A percentile compares a stretch with the other conserved stretches of the same genome.
These are phyloP conservation scores for Sedum album DNA, from an alignment of 164 flowering plant genomes.

Conservation along the genomic window DNA sequence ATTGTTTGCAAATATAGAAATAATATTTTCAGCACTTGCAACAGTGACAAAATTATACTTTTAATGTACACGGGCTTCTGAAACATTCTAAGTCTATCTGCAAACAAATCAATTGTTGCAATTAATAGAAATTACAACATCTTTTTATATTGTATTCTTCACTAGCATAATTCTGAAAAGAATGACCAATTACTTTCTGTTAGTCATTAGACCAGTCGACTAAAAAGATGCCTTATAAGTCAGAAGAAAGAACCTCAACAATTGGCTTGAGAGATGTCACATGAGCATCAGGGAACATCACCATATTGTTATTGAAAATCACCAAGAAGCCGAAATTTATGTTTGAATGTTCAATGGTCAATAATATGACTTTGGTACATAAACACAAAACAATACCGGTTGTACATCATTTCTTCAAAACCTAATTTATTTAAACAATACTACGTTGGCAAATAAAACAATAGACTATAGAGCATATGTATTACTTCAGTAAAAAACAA, in stretches of 20 bases:
- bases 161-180: not conserved
- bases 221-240: too few species aligned
- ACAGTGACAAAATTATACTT: not conserved
- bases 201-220: not conserved
- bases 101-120: not conserved
- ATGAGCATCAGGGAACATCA: not conserved
- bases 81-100: not conserved
- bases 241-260: not conserved
- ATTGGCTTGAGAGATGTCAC: not conserved
- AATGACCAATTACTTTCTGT: not conserved
- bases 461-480: not conserved
- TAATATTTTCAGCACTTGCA: not conserved
- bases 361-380: not conserved
- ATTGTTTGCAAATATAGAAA: not conserved
- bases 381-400: not conserved
- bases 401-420: not conserved
- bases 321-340: not conserved
- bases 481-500: not conserved
- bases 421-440: not conserved
- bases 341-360: not conserved
- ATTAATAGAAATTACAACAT: not conserved
- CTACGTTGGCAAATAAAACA: not conserved
- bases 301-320: not conserved
- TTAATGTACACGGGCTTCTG: not conserved
- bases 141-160: not conserved